Percentiles rank a stretch among this genome's conserved stretches.
Conservation (phyloP, 768 basidiomycete species). For the Serendipita vermifera region DNA sequence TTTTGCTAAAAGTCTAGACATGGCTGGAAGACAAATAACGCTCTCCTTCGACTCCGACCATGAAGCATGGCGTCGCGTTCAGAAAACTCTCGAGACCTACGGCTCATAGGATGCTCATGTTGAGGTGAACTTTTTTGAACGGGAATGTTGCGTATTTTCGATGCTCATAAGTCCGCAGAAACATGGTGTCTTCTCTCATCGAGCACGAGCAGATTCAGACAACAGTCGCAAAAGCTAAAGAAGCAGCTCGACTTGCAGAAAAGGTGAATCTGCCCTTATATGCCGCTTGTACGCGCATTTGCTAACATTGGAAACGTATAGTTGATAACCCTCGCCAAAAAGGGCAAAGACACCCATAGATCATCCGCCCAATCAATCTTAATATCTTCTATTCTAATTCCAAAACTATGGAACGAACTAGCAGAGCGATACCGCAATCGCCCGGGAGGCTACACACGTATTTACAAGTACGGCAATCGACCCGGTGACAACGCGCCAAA, state of each 20-base stretch:
- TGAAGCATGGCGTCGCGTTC: slow-evolving; percentile 93
- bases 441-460: slow-evolving; percentile 89
- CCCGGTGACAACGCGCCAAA: slow-evolving; percentile 86
- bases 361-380: slow-evolving; percentile 67
- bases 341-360: slow-evolving; percentile 56
- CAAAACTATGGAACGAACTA: slow-evolving; percentile 74
- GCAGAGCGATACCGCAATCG: slow-evolving; percentile 67
- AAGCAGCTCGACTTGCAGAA: slow-evolving; percentile 81
- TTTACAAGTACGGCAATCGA: slow-evolving; percentile 83
- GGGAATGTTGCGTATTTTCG: neutral
- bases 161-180: slow-evolving; percentile 35
- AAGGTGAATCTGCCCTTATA: slow-evolving; percentile 42
- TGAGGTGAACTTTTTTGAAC: slow-evolving; percentile 43
- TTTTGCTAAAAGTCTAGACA: slow-evolving; percentile 8
- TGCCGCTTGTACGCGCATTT: neutral
- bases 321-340: slow-evolving; percentile 91
- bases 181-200: slow-evolving; percentile 85
- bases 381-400: slow-evolving; percentile 52
- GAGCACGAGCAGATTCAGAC: slow-evolving; percentile 95
- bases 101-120: slow-evolving; percentile 85
- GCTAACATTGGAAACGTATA: slow-evolving; percentile 21
- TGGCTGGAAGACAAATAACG: slow-evolving; percentile 6
- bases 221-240: slow-evolving; percentile 88
- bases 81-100: slow-evolving; percentile 85
- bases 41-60: slow-evolving; percentile 26